Evolutionary conservation across 768 basidiomycete genomes (phyloP), one percentile per base, ranked within the genome.

Genomic region (Phylloporus arenicola): DNA sequence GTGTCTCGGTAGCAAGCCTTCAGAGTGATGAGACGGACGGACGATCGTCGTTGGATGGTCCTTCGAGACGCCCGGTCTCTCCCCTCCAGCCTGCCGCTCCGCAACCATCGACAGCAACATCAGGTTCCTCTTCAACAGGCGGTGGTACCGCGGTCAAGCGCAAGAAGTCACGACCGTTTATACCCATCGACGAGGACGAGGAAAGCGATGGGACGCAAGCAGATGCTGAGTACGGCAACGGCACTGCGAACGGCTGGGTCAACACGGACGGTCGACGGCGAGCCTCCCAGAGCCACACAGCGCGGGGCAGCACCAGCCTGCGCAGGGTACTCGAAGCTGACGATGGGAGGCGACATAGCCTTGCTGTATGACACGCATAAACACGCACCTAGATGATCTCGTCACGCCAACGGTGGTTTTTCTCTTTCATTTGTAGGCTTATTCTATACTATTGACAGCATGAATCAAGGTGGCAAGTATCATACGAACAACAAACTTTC

Each of bases 131-230:
- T 24, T 57, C 67, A 4, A 54, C 61, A 52, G 52, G 39, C 30
- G 27, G 51, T 48, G 48, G 43, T 51, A 8, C 64, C 25, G 61
- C 67, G 48, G 59, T 76, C 47, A 78, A 72, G 59, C 73, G 75
- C 55, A 80, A 80, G 63, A 84, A 79, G 57, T 80, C 79, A 3
- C 73, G 77, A 31, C 73, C 76, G 4, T 73, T 73, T 53, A 43
- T 75, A 17, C 51, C 68, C 6, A 68, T 71, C 1, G 73, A 79
- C 1, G 80, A 81, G 4, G 79, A 72, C 24, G 74, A 75, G 4
- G 82, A 85, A 48, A 82, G 81, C 55, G 86, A 84, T 31, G 84
- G 82, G 1, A 78, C 75, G n/a, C 79, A 87, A 55, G 85, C 83
- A 3, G 86, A 88, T 61, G 83, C 75, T 17, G 86, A 87, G 64